Base-by-base conservation (phyloP, 2,329 filamentous ascomycete genomes). In the Aspergillus viridinutans region DNA sequence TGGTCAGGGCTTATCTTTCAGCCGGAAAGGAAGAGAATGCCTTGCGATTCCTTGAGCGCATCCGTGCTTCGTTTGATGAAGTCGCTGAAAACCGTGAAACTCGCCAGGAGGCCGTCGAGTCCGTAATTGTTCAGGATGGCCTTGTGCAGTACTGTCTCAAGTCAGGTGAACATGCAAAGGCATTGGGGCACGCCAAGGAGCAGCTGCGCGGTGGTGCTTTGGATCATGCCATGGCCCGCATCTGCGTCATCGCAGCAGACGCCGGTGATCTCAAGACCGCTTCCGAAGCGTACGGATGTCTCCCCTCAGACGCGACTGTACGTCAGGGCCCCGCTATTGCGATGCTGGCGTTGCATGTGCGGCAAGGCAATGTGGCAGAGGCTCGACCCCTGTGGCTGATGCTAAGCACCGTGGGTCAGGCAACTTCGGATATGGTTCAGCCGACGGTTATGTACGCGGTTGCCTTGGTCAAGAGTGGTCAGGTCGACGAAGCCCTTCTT, bases 391-490 rank as follows among this genome's bases (percentile, higher is more conserved):
- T 91, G 77, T 97, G 93, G 92, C 83, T 85, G 53, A 80, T 90
- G 56, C 79, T 97, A 54, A 85, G 82, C 58, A 72, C 71, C 10
- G 67, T 85, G 57, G 80, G 85, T 67, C 78, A 81, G 52, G 81
- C 85, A 35, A 82, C 83, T 12, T 72, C 81, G 54, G 79, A 85
- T 32, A 88, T 95, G 73, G 89, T 96, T 60, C 92, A 96, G 76
- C 90, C 92, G 25, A 89, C 91, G 12, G 85, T 90, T 56, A 96
- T 97, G 91, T 96, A 93, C 68, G 86, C 90, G 14, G 85, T 96
- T 56, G 90, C 92, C 50, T 81, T 97, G 73, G 89, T 97, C 69
- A 89, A 90, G 54, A 90, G 90, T 61, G 91, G 92, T 45, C 87
- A 92, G 67, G 84, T 92, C 50, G 85, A 88, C n/a, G 90, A 93